Evolutionary conservation across 2,329 filamentous ascomycete genomes (phyloP).

Genomic region (Penicillium sp.): DNA sequence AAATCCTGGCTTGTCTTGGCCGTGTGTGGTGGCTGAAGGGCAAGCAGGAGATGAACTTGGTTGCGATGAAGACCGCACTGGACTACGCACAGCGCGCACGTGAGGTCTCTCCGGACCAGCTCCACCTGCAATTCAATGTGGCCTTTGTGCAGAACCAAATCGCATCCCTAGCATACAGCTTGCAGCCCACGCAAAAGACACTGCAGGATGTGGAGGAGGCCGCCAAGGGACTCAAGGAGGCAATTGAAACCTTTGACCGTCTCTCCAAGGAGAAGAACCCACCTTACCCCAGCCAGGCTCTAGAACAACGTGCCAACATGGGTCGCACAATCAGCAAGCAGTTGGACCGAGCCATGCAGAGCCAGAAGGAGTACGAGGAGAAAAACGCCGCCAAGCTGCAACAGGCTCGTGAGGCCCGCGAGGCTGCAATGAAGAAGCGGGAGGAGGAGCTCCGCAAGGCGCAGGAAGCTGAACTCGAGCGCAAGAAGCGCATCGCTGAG

Average conservation of each 20-base stretch:
- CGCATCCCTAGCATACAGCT: conserved; percentile 71
- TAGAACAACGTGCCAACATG: conserved; percentile 97
- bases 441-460: conserved; percentile 72
- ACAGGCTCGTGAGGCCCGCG: conserved; percentile 73
- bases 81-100: conserved; percentile 68
- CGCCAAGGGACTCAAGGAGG: conserved; percentile 75
- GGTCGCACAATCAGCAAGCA: conserved; percentile 92
- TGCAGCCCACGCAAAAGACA: conserved; percentile 74
- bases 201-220: conserved; percentile 79
- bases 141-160: conserved; percentile 97
- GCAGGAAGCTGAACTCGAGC: conserved; percentile 68
- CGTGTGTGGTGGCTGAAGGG: conserved; percentile 84
- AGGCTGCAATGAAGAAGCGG: conserved; percentile 73
- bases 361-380: conserved; percentile 87
- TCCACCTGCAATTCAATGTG: conserved; percentile 95
- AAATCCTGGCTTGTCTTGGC: conserved; percentile 80
- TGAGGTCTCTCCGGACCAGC: conserved; percentile 73
- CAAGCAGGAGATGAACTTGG: conserved; percentile 62
- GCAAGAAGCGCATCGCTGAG: conserved; percentile 77
- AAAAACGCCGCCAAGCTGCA: conserved; percentile 86
- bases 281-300: conserved; percentile 84
- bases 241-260: conserved; percentile 67
- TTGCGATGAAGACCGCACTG: conserved; percentile 63
- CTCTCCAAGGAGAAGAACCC: conserved; percentile 64
- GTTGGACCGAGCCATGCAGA: conserved; percentile 77